Base-by-base conservation (phyloP, 108 stramenopile genomes). In the Cyclotella kingstonii region DNA sequence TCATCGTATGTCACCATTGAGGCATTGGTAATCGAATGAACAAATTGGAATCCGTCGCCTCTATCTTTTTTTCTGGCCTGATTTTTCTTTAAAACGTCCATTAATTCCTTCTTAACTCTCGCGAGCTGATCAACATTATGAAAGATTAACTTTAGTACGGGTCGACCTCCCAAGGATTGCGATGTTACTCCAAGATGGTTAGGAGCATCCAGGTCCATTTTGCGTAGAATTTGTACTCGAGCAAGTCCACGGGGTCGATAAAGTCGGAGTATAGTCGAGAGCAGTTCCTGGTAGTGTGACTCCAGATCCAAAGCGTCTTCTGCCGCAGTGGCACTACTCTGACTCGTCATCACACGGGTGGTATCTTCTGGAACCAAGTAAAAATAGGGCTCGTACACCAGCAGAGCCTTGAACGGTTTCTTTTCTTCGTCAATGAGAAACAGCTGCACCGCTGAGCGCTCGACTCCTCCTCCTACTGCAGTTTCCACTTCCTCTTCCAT, bases 381-480 rank as follows among this genome's bases (percentile, higher is more conserved):
- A 56, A 99, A 97, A 79, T 98, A 99, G 12, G 98, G 98, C 48
- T 84, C 77, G 60, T 95, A 84, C 34, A 91, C 54, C 4, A 96
- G 77, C 5, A 83, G 87, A 6, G 90, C 77, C 67, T 97, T 97
- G 89, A 99, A 99, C 19, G 33, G 23, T 46, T 50, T 38, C 14
- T 79, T 76, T 38, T 82, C 84, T 50, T 86, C 73, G 36, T 84
- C 69, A 46, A 93, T 68, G 54, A 97, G 94, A 65, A 89, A 99
- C 47, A 99, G 54, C 63, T 99, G 97, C 25, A 99, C 68, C 29
- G 76, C 74, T 19, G 58, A 41, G 34, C 30, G 25, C 9, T 54
- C 61, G 12, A 52, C 63, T 18, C 54, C 70, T 46, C 65, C 70
- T 9, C 35, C 55, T n/a, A 53, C 63, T 12, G 54, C 54, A 14